A percentile compares a stretch with the other conserved stretches of the same genome.
phyloP scores from a whole-genome alignment of 2,329 filamentous ascomycete species.

The Lasiodiplodia sp. region DNA sequence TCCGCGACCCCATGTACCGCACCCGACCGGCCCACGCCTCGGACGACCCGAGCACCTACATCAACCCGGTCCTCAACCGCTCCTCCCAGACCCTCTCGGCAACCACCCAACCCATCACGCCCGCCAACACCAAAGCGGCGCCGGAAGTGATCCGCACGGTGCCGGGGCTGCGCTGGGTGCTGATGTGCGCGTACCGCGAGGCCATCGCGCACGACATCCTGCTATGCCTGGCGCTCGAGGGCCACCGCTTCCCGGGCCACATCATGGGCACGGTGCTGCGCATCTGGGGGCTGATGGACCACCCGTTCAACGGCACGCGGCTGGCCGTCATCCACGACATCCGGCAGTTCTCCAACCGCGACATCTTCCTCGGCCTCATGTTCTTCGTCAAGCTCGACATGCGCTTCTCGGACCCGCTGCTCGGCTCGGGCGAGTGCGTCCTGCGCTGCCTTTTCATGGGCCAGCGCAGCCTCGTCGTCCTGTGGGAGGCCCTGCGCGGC shows the following conservation, averaged over 20 bases:
- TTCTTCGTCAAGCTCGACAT: constrained; percentile 78
- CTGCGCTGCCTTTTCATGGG: constrained; percentile 53
- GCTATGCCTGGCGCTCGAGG: constrained; percentile 68
- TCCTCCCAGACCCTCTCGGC: constrained; percentile 31
- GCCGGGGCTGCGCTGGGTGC: constrained; percentile 71
- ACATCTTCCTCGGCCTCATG: constrained; percentile 68
- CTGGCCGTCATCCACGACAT: constrained; percentile 61
- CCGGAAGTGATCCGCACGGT: constrained; percentile 55
- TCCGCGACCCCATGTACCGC: constrained; percentile 65
- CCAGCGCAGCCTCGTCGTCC: constrained; percentile 62
- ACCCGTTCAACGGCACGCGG: constrained; percentile 64
- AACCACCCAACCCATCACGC: neutral
- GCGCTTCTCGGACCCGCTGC: constrained; percentile 70
- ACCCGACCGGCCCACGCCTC: constrained; percentile 39
- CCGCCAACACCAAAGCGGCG: neutral
- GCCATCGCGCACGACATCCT: constrained; percentile 61
- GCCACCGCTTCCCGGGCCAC: constrained; percentile 50
- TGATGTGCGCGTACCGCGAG: constrained; percentile 63
- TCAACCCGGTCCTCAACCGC: neutral
- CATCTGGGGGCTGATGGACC: constrained; percentile 77
- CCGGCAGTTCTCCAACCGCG: constrained; percentile 63
- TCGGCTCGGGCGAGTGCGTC: constrained; percentile 55
- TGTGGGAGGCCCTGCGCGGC: constrained; percentile 67
- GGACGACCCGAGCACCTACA: neutral
- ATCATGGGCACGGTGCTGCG: constrained; percentile 62